Conservation (phyloP, 495 filamentous ascomycete genomes). For the Massariosphaeria phaeospora region DNA sequence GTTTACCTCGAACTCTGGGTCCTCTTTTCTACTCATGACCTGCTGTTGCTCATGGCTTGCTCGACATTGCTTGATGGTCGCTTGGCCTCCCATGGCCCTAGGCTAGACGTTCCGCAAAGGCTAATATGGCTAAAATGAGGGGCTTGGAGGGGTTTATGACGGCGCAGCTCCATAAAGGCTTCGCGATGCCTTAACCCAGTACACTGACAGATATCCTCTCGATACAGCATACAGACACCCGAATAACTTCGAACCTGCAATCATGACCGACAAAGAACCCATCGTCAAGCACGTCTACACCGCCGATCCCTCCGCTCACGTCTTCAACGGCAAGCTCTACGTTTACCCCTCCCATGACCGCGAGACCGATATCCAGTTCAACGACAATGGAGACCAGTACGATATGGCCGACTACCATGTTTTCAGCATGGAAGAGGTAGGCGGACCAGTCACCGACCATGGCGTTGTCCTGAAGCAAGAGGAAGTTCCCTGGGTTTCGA, state of each 20-base stretch:
- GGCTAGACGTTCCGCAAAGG: conserved; percentile 19
- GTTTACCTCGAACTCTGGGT: background rate
- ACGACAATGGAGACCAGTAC: conserved; percentile 80
- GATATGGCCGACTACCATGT: conserved; percentile 72
- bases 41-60: background rate
- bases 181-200: conserved; percentile 2
- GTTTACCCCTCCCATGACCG: conserved; percentile 65
- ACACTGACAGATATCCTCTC: background rate
- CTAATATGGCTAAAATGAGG: conserved; percentile 28
- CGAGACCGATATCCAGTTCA: conserved; percentile 57
- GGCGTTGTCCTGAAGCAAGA: conserved; percentile 50
- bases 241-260: background rate
- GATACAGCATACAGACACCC: background rate
- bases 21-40: background rate
- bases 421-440: conserved; percentile 50
- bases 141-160: background rate
- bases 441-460: conserved; percentile 54
- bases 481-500: conserved; percentile 59
- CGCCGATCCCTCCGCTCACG: conserved; percentile 63
- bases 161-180: conserved; percentile 12
- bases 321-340: conserved; percentile 58
- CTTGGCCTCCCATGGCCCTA: background rate
- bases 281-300: conserved; percentile 65
- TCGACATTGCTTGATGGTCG: conserved; percentile 5
- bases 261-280: conserved; percentile 28